phyloP scores from a whole-genome alignment of 192 early-diverging fungal genomes.

The Coemansia asiatica region DNA sequence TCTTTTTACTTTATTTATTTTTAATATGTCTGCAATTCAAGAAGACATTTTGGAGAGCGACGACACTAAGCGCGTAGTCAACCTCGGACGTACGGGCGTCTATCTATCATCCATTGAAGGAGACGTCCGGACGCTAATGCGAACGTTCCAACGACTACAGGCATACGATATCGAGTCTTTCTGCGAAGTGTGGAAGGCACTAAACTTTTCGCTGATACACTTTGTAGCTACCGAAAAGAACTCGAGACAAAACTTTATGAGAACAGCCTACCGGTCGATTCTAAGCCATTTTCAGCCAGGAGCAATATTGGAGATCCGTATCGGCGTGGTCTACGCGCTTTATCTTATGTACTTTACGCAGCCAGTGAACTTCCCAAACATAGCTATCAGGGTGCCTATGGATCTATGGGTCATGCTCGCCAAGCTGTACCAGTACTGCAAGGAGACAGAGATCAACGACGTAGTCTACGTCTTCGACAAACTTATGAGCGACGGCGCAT shows the following conservation, averaged over 20 bases:
- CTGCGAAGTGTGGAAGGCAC: slow-evolving; percentile 55
- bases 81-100: slow-evolving; percentile 52
- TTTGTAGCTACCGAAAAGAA: slow-evolving; percentile 61
- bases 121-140: slow-evolving; percentile 53
- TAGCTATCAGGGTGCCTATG: slow-evolving; percentile 54
- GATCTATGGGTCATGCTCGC: slow-evolving; percentile 49
- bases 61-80: slow-evolving; percentile 48
- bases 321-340: slow-evolving; percentile 57
- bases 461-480: slow-evolving; percentile 52
- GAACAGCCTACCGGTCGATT: slow-evolving; percentile 51
- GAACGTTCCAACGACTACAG: slow-evolving; percentile 52
- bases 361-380: slow-evolving; percentile 56
- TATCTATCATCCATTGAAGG: slow-evolving; percentile 52
- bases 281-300: slow-evolving; percentile 45
- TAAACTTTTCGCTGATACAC: slow-evolving; percentile 60
- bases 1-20: neutral
- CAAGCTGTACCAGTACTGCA: slow-evolving; percentile 54
- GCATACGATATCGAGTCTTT: slow-evolving; percentile 54
- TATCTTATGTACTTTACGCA: slow-evolving; percentile 62
- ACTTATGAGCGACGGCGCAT: slow-evolving; percentile 45
- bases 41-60: slow-evolving; percentile 40
- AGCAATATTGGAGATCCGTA: slow-evolving; percentile 50
- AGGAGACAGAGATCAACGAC: slow-evolving; percentile 46
- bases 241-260: slow-evolving; percentile 59
- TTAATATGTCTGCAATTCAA: neutral